Base-by-base conservation (phyloP, 148 eudicot genomes). In the Pouteria glomerata region DNA sequence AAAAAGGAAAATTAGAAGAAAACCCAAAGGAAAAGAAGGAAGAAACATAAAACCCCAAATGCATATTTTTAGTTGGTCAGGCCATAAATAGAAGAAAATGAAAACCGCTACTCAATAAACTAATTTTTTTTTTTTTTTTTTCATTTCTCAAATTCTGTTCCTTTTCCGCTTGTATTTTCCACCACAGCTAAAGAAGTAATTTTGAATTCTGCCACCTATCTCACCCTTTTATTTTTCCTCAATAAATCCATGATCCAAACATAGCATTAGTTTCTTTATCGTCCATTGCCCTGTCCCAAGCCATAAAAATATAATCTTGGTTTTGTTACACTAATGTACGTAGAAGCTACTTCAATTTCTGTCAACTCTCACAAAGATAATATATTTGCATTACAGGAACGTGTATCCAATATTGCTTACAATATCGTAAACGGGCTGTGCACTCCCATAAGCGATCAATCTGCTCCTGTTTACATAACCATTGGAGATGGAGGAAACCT, bases 401-500 rank as follows among this genome's bases (percentile, higher is more conserved):
- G 97, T 4, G 55, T 90, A 74, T 92, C 97, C 35, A 92, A 92
- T 63, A 73, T 90, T 52, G 87, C 86, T 4, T 92, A 88, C 82
- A 86, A 92, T 79, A 82, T 92, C 61, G 84, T 82, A 3, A 90
- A 90, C 16, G 83, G 85, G 2, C 8, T 65, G 60, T 92, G 96
- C 74, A 68, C 63, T 69, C 97, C 97, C 21, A 69, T 66, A 34
- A 76, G 67, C 0, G 90, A 92, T 53, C 70, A 68, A 19, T 88
- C 93, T 35, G 97, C 97, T 34, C 97, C 96, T 6, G 90, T 90
- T 73, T 90, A 92, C 78, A 82, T 90, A 58, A 92, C 96, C 47
- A 85, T 92, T 37, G 97, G 96, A 76, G 97, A 92, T 37, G 93
- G 97, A 39, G 97, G 97, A 71, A 92, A 92, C 74, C 82, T 66